Conservation (phyloP, 345 rosid genomes). For the Salix viminalis region DNA sequence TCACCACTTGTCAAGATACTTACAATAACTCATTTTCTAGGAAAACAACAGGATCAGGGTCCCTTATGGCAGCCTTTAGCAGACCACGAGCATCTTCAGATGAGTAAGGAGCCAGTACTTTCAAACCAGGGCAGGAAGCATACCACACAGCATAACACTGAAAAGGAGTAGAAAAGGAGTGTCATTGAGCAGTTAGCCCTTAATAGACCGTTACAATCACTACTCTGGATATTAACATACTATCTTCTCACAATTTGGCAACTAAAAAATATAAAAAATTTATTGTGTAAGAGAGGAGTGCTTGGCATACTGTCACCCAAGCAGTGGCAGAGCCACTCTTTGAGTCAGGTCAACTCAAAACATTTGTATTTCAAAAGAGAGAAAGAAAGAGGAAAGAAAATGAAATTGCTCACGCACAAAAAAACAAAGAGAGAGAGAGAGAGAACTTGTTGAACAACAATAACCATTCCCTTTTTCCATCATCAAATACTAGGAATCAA, state of each 20-base stretch:
- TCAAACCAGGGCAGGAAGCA: conserved; percentile 80
- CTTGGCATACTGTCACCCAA: not conserved
- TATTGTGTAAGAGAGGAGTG: not conserved
- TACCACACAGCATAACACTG: conserved; percentile 97
- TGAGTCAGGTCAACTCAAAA: not conserved
- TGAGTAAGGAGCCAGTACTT: conserved; percentile 75
- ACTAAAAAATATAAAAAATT: not conserved
- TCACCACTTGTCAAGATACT: conserved; percentile 24
- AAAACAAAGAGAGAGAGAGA: not conserved
- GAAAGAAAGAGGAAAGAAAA: not conserved
- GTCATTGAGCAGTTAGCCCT: not conserved
- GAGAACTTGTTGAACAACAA: not conserved
- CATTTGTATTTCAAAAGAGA: not conserved
- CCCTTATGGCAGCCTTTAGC: conserved; percentile 91
- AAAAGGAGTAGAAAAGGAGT: conserved; percentile 28
- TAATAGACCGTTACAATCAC: not conserved
- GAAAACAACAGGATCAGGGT: conserved; percentile 93
- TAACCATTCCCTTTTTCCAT: not conserved
- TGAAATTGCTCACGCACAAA: not conserved
- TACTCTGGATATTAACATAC: not conserved
- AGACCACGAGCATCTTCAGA: conserved; percentile 94
- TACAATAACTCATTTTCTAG: conserved; percentile 93
- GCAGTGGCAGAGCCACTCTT: not conserved
- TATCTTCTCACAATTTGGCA: not conserved
- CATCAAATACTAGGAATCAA: not conserved